Evolutionary conservation across 495 filamentous ascomycete species (phyloP).

Genomic region (Aspergillus ostianus): DNA sequence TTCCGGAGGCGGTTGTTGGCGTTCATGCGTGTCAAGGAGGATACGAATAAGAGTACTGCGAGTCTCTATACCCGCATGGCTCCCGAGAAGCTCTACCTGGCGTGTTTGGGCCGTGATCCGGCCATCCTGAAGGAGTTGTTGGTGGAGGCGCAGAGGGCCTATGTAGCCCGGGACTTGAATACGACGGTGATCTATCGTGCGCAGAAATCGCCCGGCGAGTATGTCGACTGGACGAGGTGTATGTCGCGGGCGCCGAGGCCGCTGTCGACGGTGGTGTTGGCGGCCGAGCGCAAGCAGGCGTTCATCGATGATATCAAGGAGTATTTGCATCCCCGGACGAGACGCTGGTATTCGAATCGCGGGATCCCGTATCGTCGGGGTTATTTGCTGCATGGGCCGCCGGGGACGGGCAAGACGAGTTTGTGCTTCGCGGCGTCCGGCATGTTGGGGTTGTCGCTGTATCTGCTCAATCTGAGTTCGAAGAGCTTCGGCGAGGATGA

Average conservation of each 20-base stretch:
- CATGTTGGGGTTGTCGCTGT: constrained; percentile 43
- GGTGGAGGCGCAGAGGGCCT: constrained; percentile 57
- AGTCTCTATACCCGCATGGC: constrained; percentile 32
- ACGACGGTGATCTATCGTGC: constrained; percentile 68
- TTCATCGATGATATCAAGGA: constrained; percentile 83
- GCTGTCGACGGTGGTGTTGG: constrained; percentile 81
- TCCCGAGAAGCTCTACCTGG: constrained; percentile 59
- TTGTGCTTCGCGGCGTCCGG: constrained; percentile 49
- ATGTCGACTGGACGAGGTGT: constrained; percentile 60
- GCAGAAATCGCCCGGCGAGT: constrained; percentile 25
- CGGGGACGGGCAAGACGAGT: constrained; percentile 53
- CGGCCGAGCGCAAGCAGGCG: constrained; percentile 66
- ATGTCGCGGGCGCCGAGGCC: constrained; percentile 71
- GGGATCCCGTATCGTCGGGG: constrained; percentile 54
- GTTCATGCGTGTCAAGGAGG: constrained; percentile 48
- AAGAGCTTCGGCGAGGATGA: constrained; percentile 58
- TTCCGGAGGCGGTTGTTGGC: constrained; percentile 55
- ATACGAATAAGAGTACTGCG: constrained; percentile 19
- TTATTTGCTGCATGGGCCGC: constrained; percentile 48
- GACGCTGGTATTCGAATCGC: constrained; percentile 74
- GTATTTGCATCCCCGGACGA: constrained; percentile 72
- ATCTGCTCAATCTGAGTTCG: constrained; percentile 46
- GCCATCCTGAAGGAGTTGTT: constrained; percentile 64
- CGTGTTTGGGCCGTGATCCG: constrained; percentile 65
- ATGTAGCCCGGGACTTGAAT: constrained; percentile 57